phyloP scores from a whole-genome alignment of 169 alveolate species.

The Eimeria falciformis region DNA sequence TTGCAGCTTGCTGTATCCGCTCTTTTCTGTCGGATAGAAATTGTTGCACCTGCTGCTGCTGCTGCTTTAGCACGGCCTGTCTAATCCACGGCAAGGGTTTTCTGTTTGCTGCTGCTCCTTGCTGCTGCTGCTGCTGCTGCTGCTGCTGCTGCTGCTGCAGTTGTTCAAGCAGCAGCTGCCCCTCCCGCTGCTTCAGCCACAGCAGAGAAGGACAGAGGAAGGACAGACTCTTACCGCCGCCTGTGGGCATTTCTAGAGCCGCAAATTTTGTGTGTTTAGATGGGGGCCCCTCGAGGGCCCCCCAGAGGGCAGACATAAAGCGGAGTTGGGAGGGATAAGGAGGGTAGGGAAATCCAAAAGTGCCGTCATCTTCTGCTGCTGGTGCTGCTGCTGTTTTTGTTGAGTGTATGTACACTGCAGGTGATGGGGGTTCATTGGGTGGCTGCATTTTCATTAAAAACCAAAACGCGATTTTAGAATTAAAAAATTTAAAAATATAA shows the following conservation, averaged over 20 bases:
- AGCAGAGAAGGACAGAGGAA: slow-evolving; percentile 70
- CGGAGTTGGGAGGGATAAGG: slow-evolving; percentile 45
- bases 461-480: no score
- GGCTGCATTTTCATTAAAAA: no score
- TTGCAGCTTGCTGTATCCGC: slow-evolving; percentile 19
- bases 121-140: slow-evolving; percentile 24
- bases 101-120: not conserved
- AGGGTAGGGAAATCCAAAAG: slow-evolving; percentile 46
- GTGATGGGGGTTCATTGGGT: no score
- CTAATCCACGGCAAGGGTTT: slow-evolving; percentile 31
- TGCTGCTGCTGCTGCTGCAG: slow-evolving; percentile 41
- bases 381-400: not conserved
- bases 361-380: slow-evolving; percentile 39
- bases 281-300: slow-evolving; percentile 55
- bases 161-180: slow-evolving; percentile 44
- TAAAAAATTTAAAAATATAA: no score
- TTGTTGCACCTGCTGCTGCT: slow-evolving; percentile 30
- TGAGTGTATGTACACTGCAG: no score
- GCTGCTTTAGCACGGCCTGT: slow-evolving; percentile 45
- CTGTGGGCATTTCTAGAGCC: slow-evolving; percentile 73
- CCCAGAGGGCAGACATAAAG: slow-evolving; percentile 57
- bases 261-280: slow-evolving; percentile 26
- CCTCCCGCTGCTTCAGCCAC: slow-evolving; percentile 54
- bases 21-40: slow-evolving; percentile 26
- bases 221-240: slow-evolving; percentile 73